Evolutionary conservation across 257 asterid genomes (phyloP).

Genomic region (Solanum etuberosum): DNA sequence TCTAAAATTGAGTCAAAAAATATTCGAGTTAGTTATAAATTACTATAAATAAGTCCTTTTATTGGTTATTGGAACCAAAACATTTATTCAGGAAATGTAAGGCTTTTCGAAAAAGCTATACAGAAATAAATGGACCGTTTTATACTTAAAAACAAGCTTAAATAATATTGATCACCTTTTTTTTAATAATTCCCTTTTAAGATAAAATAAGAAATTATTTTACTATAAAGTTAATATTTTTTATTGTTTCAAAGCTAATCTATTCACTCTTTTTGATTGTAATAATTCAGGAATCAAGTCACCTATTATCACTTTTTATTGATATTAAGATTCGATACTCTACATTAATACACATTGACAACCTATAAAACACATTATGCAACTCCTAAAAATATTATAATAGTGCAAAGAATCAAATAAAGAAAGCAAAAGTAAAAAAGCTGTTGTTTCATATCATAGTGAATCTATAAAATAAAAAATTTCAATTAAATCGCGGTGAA

Average conservation of each 20-base stretch:
- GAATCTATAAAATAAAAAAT: neutral
- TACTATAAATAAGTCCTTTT: too few species aligned
- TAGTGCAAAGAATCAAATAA: neutral
- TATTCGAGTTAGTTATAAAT: too few species aligned
- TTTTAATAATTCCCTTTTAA: too few species aligned
- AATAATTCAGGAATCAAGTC: neutral
- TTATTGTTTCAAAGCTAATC: neutral
- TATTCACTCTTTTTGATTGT: neutral
- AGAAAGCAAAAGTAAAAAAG: neutral
- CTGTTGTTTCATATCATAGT: neutral
- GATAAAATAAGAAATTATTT: neutral
- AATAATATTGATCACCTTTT: neutral
- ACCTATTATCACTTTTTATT: neutral
- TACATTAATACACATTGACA: neutral
- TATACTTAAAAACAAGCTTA: too few species aligned
- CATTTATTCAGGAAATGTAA: too few species aligned
- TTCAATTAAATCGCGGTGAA: fast-evolving
- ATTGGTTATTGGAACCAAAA: too few species aligned
- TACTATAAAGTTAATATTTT: neutral
- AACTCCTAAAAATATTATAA: neutral
- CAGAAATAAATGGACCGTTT: too few species aligned
- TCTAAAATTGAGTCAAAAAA: too few species aligned
- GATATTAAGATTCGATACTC: neutral
- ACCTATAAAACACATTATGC: neutral
- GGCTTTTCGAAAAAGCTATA: too few species aligned